Evolutionary conservation across 2,329 filamentous ascomycete species (phyloP), one percentile per base, ranked within the genome.

Genomic region (Fusarium kyushuense): DNA sequence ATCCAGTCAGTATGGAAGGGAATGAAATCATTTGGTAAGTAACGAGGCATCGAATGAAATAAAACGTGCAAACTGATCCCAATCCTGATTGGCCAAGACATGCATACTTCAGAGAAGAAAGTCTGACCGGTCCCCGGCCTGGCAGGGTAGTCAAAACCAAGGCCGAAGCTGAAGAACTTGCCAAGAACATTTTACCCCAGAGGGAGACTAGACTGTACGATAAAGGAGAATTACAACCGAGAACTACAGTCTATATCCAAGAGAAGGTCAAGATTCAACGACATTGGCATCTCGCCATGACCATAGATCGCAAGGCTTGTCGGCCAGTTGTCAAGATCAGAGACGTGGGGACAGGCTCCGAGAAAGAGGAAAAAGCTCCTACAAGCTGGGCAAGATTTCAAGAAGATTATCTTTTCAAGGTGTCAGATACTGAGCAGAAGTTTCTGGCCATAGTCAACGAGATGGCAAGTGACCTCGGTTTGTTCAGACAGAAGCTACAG

Each of bases 201-300:
- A 27, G 6, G 27, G 27, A 27, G 6, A 8, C 27, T 27, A 27
- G 27, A 27, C 7, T 27, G 27, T 27, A 45, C 13, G 7, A 9
- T 7, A 49, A 38, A 27, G 32, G 32, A 27, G n/a, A 51, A 21
- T 12, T 17, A 17, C 14, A 21, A 21, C n/a, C 36, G 14, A 21
- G 47, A 49, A 14, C 13, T n/a, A 27, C 47, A 16, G 23, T 83
- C 0, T 80, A 79, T 54, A 74, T 83, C 19, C 73, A 78, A 29
- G 76, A 82, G 67, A 38, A 25, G 16, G 5, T 14, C 14, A 30
- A 48, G 79, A 0, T 38, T 5, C 3, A 38, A 19, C n/a, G 38
- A 75, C 73, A 78, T 49, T 84, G 78, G 76, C 82, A 81, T 54
- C 49, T 84, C 1, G 75, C 78, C 9, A 74, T 84, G 47, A 78